A percentile compares a stretch with the other conserved stretches of the same genome.
Conservation (phyloP, 2,329 filamentous ascomycete species). For the Fusarium circinatum region DNA sequence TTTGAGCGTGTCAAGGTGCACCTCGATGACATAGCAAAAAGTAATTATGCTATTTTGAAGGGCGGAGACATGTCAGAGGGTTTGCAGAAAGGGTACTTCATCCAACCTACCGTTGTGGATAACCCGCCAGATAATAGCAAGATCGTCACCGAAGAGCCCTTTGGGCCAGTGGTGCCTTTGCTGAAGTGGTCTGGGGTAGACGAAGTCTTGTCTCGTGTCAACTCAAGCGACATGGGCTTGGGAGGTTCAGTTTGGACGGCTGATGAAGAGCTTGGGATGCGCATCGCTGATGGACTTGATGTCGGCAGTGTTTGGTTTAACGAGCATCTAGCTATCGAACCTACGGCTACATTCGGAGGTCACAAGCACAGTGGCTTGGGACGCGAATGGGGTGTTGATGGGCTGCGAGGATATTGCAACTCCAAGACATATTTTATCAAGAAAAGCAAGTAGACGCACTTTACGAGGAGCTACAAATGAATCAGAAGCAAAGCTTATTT, state of each 20-base stretch:
- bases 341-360: slow-evolving; percentile 12
- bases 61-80: background rate
- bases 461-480: too few relatives aligned
- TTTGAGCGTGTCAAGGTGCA: background rate
- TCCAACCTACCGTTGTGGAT: slow-evolving; percentile 2
- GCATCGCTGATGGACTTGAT: background rate
- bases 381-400: slow-evolving; percentile 10
- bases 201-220: slow-evolving; percentile 12
- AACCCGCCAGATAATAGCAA: slow-evolving; percentile 14
- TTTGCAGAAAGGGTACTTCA: background rate
- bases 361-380: slow-evolving; percentile 25
- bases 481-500: background rate
- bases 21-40: background rate
- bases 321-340: slow-evolving; percentile 2
- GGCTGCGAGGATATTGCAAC: slow-evolving; percentile 17
- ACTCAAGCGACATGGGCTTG: slow-evolving; percentile 14
- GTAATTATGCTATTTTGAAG: background rate
- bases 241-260: slow-evolving; percentile 19
- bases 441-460: background rate
- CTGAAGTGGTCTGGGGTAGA: slow-evolving; percentile 8
- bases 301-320: slow-evolving; percentile 22
- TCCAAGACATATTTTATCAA: background rate
- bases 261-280: background rate
- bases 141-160: slow-evolving; percentile 16
- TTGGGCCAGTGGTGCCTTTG: slow-evolving; percentile 17